Evolutionary conservation across 2,329 filamentous ascomycete species (phyloP), one percentile per base, ranked within the genome.

Genomic region (Raffaelea deltoideospora): DNA sequence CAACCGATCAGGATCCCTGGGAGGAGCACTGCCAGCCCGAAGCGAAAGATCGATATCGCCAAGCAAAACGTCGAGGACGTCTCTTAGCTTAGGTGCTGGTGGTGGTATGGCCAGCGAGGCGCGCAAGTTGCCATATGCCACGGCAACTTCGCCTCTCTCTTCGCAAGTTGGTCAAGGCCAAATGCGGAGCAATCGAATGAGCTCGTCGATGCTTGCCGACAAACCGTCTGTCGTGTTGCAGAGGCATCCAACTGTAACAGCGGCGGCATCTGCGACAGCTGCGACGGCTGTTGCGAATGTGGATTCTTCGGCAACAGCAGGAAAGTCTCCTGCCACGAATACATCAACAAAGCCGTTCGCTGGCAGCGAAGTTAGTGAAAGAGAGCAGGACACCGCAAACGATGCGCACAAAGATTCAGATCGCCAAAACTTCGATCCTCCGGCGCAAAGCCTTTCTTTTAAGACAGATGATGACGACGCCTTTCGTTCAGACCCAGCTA

Each of bases 41-140:
- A 69, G 59, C 38, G 67, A 72, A 42, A 61, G 72, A 10, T 76
- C 71, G 3, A 47, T 67, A 3, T 76, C 72, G 3, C 72, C 73
- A 0, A 61, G 47, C 33, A 72, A 69, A 41, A 44, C 54, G 7
- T 50, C 45, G 17, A 53, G 55, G 7, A 51, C 57, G 1, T 53
- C 64, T 0, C 39, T 58, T 7, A 13, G 10, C 5, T 13, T 14
- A 17, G 45, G 49, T 1, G 59, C 54, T 15, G 51, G 50, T 1
- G 53, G 52, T 3, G 67, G 59, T 21, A 45, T 62, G 7, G 58
- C 63, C 1, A 61, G 63, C 10, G 66, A 67, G 31, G 60, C 63
- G 3, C 56, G 65, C 26, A 64, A 51, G 39, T 58, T 59, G 37
- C 61, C 60, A 0, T 66, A 65, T 37, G 45, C 45, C 2, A 57